Evolutionary conservation across 768 basidiomycete genomes (phyloP), one percentile per base, ranked within the genome.

Genomic region (Pleurotus platypus): DNA sequence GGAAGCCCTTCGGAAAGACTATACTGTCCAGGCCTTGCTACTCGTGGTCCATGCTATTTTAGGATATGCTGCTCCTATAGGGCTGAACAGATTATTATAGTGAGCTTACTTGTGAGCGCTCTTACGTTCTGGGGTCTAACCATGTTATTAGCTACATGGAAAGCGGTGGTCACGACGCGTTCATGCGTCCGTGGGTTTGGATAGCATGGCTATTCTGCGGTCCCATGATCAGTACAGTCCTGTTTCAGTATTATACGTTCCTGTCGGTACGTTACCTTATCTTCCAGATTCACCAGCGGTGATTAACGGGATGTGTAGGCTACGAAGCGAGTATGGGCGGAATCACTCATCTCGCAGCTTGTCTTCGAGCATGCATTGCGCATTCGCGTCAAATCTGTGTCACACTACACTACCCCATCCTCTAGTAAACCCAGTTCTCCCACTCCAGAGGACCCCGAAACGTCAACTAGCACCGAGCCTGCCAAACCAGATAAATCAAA

Each of bases 161-260:
- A 68, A 76, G 67, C 2, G 69, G 72, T 11, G 83, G 83, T 2
- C 63, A 76, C 57, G 75, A 68, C 20, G 75, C 84, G 0, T 62
- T 69, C 5, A 67, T 86, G 27, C 77, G 78, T 37, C 89, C 89
- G 1, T 89, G 87, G 82, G 79, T 89, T 5, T 90, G 88, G 87
- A 78, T 89, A 12, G 30, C 69, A 0, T 70, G 72, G 64, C 70
- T 85, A 11, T 78, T 83, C 59, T 47, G 78, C 4, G 83, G 81
- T 11, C 80, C 83, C 11, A 64, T 74, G 3, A 0, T 78, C 8
- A 70, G 67, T 11, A 71, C 78, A 4, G 20, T 86, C 6, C 61
- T 70, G 26, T 74, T 78, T 56, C 83, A 89, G 60, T 77, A 75
- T 69, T 89, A 86, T 61, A 70, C 78, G 38, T 83, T 72, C 63